A percentile compares a stretch with the other conserved stretches of the same genome.
Evolutionary conservation across 106 monocot genomes (phyloP).

Genomic region (Allium fistulosum): DNA sequence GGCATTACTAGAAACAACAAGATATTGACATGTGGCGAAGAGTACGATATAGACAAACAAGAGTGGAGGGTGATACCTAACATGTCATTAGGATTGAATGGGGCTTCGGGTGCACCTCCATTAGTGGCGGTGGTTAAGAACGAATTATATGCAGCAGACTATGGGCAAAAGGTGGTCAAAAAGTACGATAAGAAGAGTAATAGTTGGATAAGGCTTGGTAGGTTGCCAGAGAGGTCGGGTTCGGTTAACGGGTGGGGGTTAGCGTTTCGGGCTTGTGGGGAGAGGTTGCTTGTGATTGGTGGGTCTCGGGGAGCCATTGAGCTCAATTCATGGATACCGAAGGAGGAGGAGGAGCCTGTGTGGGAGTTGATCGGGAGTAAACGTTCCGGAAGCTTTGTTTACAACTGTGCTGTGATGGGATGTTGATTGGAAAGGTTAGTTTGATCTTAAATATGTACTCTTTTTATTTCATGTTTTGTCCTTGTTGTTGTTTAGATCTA

Average conservation of each 20-base stretch:
- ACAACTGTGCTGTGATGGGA: conserved; percentile 88
- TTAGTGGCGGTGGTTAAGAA: conserved; percentile 81
- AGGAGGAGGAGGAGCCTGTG: conserved; percentile 40
- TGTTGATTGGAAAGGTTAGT: conserved; percentile 40
- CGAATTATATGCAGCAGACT: conserved; percentile 68
- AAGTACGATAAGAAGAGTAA: conserved; percentile 66
- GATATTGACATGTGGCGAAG: conserved; percentile 71
- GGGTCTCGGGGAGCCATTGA: conserved; percentile 41
- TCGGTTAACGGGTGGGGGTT: conserved; percentile 82
- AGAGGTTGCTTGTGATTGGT: conserved; percentile 45
- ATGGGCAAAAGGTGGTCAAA: conserved; percentile 41
- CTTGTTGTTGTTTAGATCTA: neutral
- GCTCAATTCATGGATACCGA: conserved; percentile 53
- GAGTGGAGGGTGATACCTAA: conserved; percentile 53
- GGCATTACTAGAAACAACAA: conserved; percentile 44
- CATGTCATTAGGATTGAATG: conserved; percentile 57
- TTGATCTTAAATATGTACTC: neutral
- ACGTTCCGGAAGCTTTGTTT: conserved; percentile 70
- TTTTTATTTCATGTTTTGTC: neutral
- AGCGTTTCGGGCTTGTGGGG: conserved; percentile 70
- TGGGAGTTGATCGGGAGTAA: conserved; percentile 70
- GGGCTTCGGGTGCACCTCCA: conserved; percentile 63
- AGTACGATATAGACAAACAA: conserved; percentile 52
- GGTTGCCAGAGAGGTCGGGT: conserved; percentile 60
- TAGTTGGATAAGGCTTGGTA: conserved; percentile 45